These are phyloP conservation scores for Xanthoconium purpureum DNA, from an alignment of 768 basidiomycete species.

Conservation along the genomic window DNA sequence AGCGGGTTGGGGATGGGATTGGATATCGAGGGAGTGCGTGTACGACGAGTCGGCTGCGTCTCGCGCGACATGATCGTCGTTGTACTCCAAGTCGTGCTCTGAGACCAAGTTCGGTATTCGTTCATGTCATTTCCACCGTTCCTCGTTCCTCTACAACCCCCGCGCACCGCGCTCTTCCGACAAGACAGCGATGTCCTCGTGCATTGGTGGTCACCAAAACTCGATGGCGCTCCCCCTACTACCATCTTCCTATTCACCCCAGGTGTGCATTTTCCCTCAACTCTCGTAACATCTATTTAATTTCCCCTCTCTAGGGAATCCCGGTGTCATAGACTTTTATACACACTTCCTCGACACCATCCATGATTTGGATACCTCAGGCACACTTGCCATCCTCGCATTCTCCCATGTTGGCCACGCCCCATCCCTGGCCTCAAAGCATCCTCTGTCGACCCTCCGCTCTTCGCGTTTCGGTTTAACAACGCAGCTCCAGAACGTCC, in stretches of 20 bases:
- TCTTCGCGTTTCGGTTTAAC: constrained; percentile 36
- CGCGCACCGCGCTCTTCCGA: constrained; percentile 6
- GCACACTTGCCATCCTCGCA: constrained; percentile 50
- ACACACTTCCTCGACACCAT: constrained; percentile 57
- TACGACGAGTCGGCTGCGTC: constrained; percentile 42
- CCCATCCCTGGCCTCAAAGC: constrained; percentile 29
- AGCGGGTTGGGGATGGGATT: constrained; percentile 35
- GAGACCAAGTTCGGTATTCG: constrained; percentile 2
- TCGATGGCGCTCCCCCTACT: constrained; percentile 16
- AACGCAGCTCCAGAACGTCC: constrained; percentile 52
- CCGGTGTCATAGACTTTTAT: constrained; percentile 68
- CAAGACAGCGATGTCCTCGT: constrained; percentile 34
- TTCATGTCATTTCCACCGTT: background rate
- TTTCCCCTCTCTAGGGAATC: constrained; percentile 38
- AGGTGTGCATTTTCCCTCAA: constrained; percentile 27
- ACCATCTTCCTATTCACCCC: constrained; percentile 50
- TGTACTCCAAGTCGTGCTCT: background rate
- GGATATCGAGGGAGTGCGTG: constrained; percentile 43
- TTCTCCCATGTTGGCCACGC: constrained; percentile 67
- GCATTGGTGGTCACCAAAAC: constrained; percentile 49
- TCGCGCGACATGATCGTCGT: constrained; percentile 45
- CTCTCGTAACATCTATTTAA: background rate
- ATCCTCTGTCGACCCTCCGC: constrained; percentile 5
- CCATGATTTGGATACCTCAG: constrained; percentile 33
- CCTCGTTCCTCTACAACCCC: constrained; percentile 5